These are phyloP conservation scores for Pterula multifida DNA, from an alignment of 1,284 basidiomycete species.

Conservation along the genomic window DNA sequence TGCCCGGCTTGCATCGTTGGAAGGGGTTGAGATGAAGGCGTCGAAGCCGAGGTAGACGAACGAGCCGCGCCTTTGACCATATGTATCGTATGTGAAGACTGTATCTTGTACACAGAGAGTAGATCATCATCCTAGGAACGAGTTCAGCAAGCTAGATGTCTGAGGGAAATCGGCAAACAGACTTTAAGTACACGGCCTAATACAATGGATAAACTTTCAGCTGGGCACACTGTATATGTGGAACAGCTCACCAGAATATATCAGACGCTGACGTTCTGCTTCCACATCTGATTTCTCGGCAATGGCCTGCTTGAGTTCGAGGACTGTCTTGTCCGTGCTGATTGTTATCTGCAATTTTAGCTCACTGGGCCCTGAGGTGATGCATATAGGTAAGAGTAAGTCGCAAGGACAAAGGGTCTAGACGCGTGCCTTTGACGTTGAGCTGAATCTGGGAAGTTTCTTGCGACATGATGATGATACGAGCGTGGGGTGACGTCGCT, in stretches of 20 bases:
- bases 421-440: constrained; percentile 54
- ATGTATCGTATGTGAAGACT: constrained; percentile 77
- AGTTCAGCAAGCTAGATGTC: constrained; percentile 13
- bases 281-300: constrained; percentile 76
- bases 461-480: constrained; percentile 34
- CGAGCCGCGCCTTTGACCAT: constrained; percentile 85
- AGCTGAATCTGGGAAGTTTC: constrained; percentile 50
- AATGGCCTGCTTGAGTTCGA: constrained; percentile 79
- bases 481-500: constrained; percentile 1
- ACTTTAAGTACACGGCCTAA: constrained; percentile 67
- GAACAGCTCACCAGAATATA: constrained; percentile 63
- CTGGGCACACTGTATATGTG: constrained; percentile 3
- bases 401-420: neutral
- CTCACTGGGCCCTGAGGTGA: constrained; percentile 64
- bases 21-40: constrained; percentile 32
- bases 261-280: constrained; percentile 74
- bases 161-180: constrained; percentile 7
- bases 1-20: constrained; percentile 78
- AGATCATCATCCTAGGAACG: constrained; percentile 68
- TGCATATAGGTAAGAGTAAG: too few species aligned
- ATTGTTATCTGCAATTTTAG: constrained; percentile 83
- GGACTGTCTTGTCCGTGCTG: constrained; percentile 64
- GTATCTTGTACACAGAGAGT: constrained; percentile 81
- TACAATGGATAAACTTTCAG: neutral
- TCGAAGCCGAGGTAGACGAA: constrained; percentile 22